phyloP scores from a whole-genome alignment of 2,329 filamentous ascomycete genomes.

The Trichoderma sp. region DNA sequence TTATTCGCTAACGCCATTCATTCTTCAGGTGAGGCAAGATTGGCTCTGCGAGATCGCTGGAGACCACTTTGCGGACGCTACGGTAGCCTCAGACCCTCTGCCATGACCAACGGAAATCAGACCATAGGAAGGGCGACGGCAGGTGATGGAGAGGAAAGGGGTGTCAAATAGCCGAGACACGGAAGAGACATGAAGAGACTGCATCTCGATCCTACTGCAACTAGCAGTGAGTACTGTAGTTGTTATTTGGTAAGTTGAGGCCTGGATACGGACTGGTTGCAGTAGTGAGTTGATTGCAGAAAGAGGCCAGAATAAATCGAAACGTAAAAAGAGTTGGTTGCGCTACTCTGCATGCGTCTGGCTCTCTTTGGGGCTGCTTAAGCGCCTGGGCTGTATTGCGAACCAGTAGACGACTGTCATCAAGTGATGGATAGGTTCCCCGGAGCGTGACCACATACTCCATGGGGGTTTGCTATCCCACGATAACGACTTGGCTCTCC shows the following conservation, averaged over 20 bases:
- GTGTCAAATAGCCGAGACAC: slow-evolving; percentile 15
- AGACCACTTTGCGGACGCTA: background rate
- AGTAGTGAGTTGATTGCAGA: background rate
- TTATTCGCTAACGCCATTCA: slow-evolving; percentile 15
- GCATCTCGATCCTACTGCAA: background rate
- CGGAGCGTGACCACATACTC: slow-evolving; percentile 17
- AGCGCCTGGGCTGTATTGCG: background rate
- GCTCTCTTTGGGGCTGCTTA: background rate
- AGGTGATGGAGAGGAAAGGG: background rate
- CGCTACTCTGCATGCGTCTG: background rate
- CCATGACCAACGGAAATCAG: background rate
- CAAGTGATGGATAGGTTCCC: slow-evolving; percentile 5
- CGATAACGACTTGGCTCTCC: background rate
- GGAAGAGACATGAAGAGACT: background rate
- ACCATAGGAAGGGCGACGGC: background rate
- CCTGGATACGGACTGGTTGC: background rate
- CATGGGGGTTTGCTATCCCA: background rate
- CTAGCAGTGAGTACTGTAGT: background rate
- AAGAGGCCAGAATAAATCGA: background rate
- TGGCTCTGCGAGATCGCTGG: slow-evolving; percentile 1
- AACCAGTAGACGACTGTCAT: background rate
- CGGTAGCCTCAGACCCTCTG: background rate
- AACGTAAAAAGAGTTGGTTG: background rate
- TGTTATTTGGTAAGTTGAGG: background rate
- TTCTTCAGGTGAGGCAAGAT: slow-evolving; percentile 13